These are phyloP conservation scores for Monosporozyma aerobia DNA, from an alignment of 805 yeast species.

Conservation along the genomic window DNA sequence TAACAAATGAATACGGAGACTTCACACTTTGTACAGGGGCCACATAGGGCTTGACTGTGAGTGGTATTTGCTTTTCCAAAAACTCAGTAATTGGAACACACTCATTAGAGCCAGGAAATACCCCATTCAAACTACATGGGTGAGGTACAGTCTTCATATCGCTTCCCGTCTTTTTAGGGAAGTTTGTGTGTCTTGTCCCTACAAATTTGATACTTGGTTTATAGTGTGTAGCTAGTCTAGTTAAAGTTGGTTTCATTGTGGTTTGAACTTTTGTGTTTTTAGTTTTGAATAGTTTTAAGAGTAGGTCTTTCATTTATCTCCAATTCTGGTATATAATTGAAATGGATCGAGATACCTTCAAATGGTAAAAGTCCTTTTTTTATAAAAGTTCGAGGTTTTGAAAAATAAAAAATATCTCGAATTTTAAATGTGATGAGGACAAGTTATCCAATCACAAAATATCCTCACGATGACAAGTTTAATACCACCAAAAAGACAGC, in stretches of 20 bases:
- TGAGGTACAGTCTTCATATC: conserved; percentile 13
- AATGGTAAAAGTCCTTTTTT: not conserved
- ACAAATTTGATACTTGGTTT: conserved; percentile 77
- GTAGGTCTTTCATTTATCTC: not conserved
- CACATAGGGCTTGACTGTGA: conserved; percentile 30
- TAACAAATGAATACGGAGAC: conserved; percentile 3
- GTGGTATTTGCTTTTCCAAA: conserved; percentile 32
- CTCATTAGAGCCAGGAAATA: conserved; percentile 24
- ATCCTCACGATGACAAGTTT: not conserved
- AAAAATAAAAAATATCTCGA: not conserved
- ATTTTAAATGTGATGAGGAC: not conserved
- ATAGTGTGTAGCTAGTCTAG: conserved; percentile 26
- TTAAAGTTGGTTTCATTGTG: conserved; percentile 13
- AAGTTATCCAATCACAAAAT: not conserved
- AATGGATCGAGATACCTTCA: not conserved
- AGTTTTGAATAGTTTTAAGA: not conserved
- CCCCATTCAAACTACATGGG: conserved; percentile 22
- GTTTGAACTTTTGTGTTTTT: not conserved
- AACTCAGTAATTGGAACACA: conserved; percentile 18
- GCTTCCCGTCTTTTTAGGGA: conserved; percentile 17
- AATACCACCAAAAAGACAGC: not conserved
- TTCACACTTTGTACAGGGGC: not conserved
- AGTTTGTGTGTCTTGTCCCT: conserved; percentile 62
- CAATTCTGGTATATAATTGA: too few species aligned
- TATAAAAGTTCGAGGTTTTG: not conserved